Evolutionary conservation across 2,329 filamentous ascomycete species (phyloP), one percentile per base, ranked within the genome.

Genomic region (Xylariaceae sp.): DNA sequence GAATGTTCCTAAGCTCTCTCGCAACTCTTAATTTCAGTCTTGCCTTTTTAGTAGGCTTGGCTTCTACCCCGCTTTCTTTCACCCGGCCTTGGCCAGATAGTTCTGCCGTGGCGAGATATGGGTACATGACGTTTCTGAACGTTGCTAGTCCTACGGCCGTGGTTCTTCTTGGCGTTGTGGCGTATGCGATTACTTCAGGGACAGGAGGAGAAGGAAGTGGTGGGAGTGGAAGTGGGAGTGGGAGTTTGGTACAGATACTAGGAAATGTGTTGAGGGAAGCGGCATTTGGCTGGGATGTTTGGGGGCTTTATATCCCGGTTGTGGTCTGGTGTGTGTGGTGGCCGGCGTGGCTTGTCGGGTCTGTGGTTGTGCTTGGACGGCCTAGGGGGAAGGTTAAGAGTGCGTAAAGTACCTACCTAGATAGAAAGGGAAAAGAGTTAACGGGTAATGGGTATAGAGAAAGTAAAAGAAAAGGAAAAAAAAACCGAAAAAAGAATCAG

Each of bases 1-100:
- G 94, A 64, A 89, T 96, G 76, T 91, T 90, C 65, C 84, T 99
- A 60, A 91, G 91, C 9, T 87, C 91, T 0, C 86, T 99, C 9
- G 92, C 94, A 2, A 99, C 92, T 0, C 81, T 99, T 50, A 99
- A 99, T 73, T 99, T 99, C 77, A 91, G 88, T 2, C 84, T 96
- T 11, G 86, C 90, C 47, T 86, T 97, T 68, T 76, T 96, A 39
- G 77, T 96, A 49, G 94, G 94, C 39, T 74, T 97, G 2, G 74
- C 92, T 45, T 84, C 89, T 43, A 76, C 82, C 3, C 92, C 92
- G 0, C 76, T 97, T 11, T 86, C 84, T n/a, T 96, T 96, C 68
- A 76, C 86, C 19, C 77, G 71, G 6, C 77, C 82, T 0, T 75
- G 74, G 51, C 70, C 72, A 0, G 64, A 65, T 9, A 72, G 63